phyloP scores from a whole-genome alignment of 139 green algal genomes.

The Volvox reticuliferus region DNA sequence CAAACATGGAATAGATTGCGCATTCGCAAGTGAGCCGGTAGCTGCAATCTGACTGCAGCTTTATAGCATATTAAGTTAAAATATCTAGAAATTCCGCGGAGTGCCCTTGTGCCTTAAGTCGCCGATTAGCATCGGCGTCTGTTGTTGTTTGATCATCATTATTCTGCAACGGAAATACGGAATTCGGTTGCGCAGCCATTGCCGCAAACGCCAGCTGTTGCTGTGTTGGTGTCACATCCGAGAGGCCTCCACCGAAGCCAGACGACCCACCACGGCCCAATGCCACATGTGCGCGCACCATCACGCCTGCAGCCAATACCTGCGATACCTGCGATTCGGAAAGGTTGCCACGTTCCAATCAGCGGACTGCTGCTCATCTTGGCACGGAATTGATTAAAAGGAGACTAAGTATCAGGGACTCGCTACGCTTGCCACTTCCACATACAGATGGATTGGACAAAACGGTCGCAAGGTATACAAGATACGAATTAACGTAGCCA shows the following conservation, averaged over 20 bases:
- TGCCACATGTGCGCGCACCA: conserved; percentile 10
- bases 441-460: too few species aligned
- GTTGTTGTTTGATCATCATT: not conserved
- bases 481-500: not conserved
- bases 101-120: conserved; percentile 29
- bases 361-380: too few species aligned
- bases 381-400: too few species aligned
- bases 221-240: not conserved
- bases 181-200: not conserved
- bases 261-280: not conserved
- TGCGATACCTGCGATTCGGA: conserved; percentile 25
- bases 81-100: too few species aligned
- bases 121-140: conserved; percentile 8
- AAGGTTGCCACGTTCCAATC: too few species aligned
- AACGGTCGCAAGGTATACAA: not conserved
- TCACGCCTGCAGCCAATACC: conserved; percentile 11
- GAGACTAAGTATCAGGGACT: not conserved
- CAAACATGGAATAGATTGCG: too few species aligned
- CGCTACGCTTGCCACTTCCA: too few species aligned
- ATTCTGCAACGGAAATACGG: not conserved
- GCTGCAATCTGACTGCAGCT: too few species aligned
- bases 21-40: too few species aligned
- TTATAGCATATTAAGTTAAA: too few species aligned
- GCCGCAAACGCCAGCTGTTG: not conserved
- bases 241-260: not conserved